Evolutionary conservation across 345 rosid genomes (phyloP).

Genomic region (Eutrema heterophyllum): DNA sequence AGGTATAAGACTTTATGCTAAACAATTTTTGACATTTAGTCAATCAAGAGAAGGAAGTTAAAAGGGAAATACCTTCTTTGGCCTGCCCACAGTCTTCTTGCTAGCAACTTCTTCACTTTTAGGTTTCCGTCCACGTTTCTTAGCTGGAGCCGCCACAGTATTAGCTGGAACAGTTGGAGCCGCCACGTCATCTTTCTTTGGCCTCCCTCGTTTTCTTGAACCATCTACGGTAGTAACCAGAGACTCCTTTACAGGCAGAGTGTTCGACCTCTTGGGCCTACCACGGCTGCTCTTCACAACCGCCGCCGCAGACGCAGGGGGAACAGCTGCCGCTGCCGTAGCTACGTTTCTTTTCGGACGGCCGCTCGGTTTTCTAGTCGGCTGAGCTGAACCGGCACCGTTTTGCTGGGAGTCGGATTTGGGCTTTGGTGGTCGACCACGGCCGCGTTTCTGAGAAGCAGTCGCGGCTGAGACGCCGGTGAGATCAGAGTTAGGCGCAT

Average conservation of each 20-base stretch:
- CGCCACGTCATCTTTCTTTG: conserved; percentile 32
- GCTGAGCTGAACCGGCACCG: conserved; percentile 9
- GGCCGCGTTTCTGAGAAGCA: conserved; percentile 45
- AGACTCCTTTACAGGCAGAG: not conserved
- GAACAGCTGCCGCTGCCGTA: not conserved
- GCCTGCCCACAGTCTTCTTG: conserved; percentile 47
- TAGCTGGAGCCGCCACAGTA: conserved; percentile 24
- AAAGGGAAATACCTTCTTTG: conserved; percentile 51
- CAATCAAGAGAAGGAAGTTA: not conserved
- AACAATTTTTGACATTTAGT: not conserved
- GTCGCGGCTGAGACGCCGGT: conserved; percentile 16
- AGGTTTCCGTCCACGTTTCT: conserved; percentile 49
- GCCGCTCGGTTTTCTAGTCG: conserved; percentile 23
- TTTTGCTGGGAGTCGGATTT: conserved; percentile 9
- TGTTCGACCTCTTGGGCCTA: conserved; percentile 23
- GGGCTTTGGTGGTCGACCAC: conserved; percentile 65
- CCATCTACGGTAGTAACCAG: not conserved
- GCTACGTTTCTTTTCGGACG: conserved; percentile 38
- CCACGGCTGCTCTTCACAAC: conserved; percentile 8
- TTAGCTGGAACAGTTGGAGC: not conserved
- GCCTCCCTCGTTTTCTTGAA: conserved; percentile 54
- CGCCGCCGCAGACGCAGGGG: conserved; percentile 1
- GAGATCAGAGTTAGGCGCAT: not conserved
- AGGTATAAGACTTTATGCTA: not conserved
- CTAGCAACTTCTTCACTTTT: conserved; percentile 16